Evolutionary conservation across 2,329 filamentous ascomycete genomes (phyloP).

Genomic region (Ceratocystis colombiana): DNA sequence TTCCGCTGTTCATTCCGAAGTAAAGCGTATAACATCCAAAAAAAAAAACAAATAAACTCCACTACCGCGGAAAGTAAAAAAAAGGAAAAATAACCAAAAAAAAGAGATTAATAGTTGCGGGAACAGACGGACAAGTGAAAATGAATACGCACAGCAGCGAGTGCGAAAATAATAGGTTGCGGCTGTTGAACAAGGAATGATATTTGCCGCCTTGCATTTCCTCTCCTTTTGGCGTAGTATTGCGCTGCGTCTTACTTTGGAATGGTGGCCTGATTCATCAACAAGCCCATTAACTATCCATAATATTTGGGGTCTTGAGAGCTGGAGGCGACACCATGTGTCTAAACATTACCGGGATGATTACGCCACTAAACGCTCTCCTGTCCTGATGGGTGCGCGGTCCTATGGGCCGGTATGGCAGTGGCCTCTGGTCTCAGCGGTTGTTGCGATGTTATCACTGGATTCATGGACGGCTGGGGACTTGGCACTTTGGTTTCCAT

Average conservation of each 20-base stretch:
- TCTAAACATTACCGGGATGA: not conserved
- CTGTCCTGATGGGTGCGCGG: not conserved
- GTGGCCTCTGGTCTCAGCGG: not conserved
- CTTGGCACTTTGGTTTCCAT: conserved; percentile 3
- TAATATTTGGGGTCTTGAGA: not conserved
- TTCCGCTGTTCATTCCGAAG: conserved; percentile 2
- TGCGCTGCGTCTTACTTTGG: too few species aligned
- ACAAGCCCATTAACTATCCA: not conserved
- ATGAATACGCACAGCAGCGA: not conserved
- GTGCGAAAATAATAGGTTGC: not conserved
- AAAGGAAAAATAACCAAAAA: not conserved
- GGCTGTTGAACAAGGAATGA: not conserved
- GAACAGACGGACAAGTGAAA: not conserved
- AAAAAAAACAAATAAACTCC: not conserved
- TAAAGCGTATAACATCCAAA: conserved; percentile 6
- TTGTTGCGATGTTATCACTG: not conserved
- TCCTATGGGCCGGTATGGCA: not conserved
- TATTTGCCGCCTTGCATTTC: not conserved
- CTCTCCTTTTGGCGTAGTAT: not conserved
- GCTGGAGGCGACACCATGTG: not conserved
- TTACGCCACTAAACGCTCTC: not conserved
- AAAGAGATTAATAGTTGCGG: not conserved
- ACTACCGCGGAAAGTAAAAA: not conserved
- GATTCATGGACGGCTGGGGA: not conserved
- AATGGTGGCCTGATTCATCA: not conserved